These are phyloP conservation scores for Saccharomyces paradoxus DNA, from an alignment of 805 yeast genomes.

Conservation along the genomic window DNA sequence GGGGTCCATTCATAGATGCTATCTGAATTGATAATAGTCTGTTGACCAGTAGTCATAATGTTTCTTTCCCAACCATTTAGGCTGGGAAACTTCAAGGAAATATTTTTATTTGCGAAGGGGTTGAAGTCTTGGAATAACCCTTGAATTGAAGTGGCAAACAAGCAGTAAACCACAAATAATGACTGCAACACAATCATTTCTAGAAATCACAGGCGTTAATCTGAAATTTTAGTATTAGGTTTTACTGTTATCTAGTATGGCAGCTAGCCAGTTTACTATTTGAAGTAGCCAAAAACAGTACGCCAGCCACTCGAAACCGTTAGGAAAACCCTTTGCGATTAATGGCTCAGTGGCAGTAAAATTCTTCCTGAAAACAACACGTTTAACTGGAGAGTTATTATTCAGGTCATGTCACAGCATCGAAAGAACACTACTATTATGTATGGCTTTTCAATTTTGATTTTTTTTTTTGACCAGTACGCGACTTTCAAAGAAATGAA, in stretches of 20 bases:
- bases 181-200: background rate
- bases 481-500: background rate
- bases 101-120: background rate
- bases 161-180: background rate
- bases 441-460: background rate
- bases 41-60: background rate
- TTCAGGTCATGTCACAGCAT: no score
- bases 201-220: background rate
- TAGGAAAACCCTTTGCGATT: background rate
- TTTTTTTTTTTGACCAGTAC: background rate
- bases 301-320: background rate
- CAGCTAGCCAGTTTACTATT: background rate
- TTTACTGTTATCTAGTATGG: background rate
- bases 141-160: background rate
- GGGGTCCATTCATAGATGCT: slow-evolving; percentile 29
- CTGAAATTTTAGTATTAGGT: background rate
- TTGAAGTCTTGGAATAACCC: background rate
- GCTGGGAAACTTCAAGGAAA: background rate
- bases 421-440: no score
- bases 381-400: no score
- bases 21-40: slow-evolving; percentile 19
- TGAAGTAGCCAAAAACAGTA: background rate
- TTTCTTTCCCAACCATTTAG: background rate
- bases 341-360: background rate
- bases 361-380: background rate